Conservation (phyloP, 2,329 filamentous ascomycete genomes). For the Aspergillus fructus region DNA sequence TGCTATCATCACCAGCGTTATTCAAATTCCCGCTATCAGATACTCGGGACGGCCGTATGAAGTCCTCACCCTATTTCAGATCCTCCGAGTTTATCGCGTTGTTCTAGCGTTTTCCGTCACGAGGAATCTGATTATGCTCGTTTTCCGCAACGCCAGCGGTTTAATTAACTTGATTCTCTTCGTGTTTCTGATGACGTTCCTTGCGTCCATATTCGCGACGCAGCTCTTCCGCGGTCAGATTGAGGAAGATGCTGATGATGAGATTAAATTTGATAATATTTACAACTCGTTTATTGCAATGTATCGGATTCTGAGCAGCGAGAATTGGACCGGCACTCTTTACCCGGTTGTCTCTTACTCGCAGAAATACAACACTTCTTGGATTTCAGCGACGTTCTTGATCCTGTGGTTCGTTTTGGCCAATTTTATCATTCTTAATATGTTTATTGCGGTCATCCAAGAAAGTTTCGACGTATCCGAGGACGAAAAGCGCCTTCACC, state of each 20-base stretch:
- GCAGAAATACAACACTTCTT: conserved; percentile 67
- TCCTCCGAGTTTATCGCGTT: conserved; percentile 85
- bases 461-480: conserved; percentile 99
- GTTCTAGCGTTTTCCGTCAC: conserved; percentile 88
- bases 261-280: conserved; percentile 81
- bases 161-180: conserved; percentile 93
- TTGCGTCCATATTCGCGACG: conserved; percentile 88
- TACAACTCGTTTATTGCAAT: conserved; percentile 96
- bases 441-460: conserved; percentile 99
- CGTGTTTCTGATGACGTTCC: conserved; percentile 91
- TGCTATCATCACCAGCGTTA: conserved; percentile 77
- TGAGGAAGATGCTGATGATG: conserved; percentile 63
- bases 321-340: conserved; percentile 89
- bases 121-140: conserved; percentile 77
- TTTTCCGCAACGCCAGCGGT: conserved; percentile 88
- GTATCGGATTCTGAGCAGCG: conserved; percentile 94
- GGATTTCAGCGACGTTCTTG: conserved; percentile 89
- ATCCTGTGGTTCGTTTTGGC: conserved; percentile 94
- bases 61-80: conserved; percentile 91
- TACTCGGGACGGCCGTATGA: conserved; percentile 71
- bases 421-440: conserved; percentile 95
- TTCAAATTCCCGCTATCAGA: conserved; percentile 79
- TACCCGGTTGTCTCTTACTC: conserved; percentile 77
- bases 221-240: conserved; percentile 91
- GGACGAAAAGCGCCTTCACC: conserved; percentile 94